Conservation (phyloP, 108 stramenopile species). For the Skeletonema costatum region DNA sequence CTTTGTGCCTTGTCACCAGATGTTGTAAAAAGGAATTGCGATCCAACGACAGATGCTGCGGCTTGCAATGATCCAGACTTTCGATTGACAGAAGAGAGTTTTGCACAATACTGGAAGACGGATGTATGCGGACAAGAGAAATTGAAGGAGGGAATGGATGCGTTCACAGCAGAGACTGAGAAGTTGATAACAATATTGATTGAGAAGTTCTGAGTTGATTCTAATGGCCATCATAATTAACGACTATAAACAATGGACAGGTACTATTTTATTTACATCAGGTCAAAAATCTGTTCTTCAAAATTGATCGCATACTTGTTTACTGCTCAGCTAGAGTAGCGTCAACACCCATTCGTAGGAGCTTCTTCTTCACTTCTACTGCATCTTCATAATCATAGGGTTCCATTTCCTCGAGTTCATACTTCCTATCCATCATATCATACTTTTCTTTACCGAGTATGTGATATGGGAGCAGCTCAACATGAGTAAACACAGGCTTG, state of each 20-base stretch:
- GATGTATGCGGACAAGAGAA: slow-evolving; percentile 94
- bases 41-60: slow-evolving; percentile 48
- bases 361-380: slow-evolving; percentile 27
- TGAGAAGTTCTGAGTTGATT: slow-evolving; percentile 45
- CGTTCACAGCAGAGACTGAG: slow-evolving; percentile 84
- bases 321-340: slow-evolving; percentile 27
- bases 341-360: slow-evolving; percentile 30
- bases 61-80: slow-evolving; percentile 67
- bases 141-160: slow-evolving; percentile 92
- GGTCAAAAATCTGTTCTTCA: not conserved
- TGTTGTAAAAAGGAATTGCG: slow-evolving; percentile 41
- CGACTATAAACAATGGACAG: not conserved
- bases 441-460: slow-evolving; percentile 65
- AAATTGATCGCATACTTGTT: not conserved
- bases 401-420: slow-evolving; percentile 54
- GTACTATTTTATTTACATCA: not conserved
- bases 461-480: slow-evolving; percentile 72
- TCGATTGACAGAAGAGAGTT: slow-evolving; percentile 53
- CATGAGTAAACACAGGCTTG: slow-evolving; percentile 41
- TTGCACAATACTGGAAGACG: slow-evolving; percentile 76
- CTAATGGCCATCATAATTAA: not conserved
- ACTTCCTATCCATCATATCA: slow-evolving; percentile 33
- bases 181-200: slow-evolving; percentile 85
- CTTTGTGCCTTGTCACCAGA: slow-evolving; percentile 40
- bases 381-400: slow-evolving; percentile 57